A percentile compares a stretch with the other conserved stretches of the same genome.
phyloP scores from a whole-genome alignment of 306 rosid genomes.

The Quercus suber region DNA sequence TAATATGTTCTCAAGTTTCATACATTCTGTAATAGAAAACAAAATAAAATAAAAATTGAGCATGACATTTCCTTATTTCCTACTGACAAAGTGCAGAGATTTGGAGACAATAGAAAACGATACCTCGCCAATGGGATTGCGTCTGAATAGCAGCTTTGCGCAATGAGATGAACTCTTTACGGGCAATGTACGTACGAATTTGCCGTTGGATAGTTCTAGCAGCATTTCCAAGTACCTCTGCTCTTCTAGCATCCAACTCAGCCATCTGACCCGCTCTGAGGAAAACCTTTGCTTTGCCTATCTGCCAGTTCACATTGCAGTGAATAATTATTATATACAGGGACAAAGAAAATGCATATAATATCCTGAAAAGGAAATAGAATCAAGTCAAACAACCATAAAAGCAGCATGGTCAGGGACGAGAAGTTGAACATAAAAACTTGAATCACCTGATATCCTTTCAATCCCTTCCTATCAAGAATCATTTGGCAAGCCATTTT shows the following conservation, averaged over 20 bases:
- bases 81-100: too few species aligned
- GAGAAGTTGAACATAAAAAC: too few species aligned
- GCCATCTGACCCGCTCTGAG: slow-evolving; percentile 99
- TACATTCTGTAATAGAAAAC: too few species aligned
- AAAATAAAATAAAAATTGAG: too few species aligned
- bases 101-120: not conserved
- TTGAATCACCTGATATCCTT: slow-evolving; percentile 87
- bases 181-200: slow-evolving; percentile 89
- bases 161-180: slow-evolving; percentile 71
- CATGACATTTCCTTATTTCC: too few species aligned
- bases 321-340: too few species aligned
- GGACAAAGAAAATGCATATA: too few species aligned
- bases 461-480: slow-evolving; percentile 83
- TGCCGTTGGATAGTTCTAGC: slow-evolving; percentile 89
- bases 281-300: slow-evolving; percentile 87
- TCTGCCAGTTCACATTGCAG: slow-evolving; percentile 59
- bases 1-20: too few species aligned
- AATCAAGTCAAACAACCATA: too few species aligned
- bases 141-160: slow-evolving; percentile 76
- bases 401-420: too few species aligned
- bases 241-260: slow-evolving; percentile 92
- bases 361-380: too few species aligned
- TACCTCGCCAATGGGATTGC: slow-evolving; percentile 92
- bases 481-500: slow-evolving; percentile 86
- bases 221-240: slow-evolving; percentile 93